These are phyloP conservation scores for Zygoascus ofunaensis DNA, from an alignment of 805 yeast genomes.

Conservation along the genomic window DNA sequence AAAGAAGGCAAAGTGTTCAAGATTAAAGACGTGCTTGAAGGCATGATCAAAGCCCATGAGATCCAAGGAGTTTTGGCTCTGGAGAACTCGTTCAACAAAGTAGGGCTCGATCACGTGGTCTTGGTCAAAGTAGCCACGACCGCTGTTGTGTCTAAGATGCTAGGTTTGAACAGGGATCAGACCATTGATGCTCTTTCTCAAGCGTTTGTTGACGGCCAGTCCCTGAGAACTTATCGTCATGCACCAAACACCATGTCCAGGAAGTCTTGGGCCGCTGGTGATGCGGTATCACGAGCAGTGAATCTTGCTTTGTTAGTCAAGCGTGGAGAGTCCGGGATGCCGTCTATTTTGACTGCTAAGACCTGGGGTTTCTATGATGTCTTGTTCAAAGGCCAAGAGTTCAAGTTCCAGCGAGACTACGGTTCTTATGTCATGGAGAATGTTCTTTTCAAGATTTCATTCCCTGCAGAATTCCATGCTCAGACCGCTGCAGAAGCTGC, in stretches of 20 bases:
- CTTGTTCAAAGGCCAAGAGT: conserved; percentile 43
- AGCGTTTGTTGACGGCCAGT: conserved; percentile 53
- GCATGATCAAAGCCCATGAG: conserved; percentile 57
- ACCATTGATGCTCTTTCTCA: conserved; percentile 49
- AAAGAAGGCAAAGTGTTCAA: conserved; percentile 36
- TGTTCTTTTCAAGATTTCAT: conserved; percentile 50
- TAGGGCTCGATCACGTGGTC: conserved; percentile 52
- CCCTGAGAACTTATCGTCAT: conserved; percentile 52
- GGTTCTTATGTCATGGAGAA: conserved; percentile 58
- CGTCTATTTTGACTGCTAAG: conserved; percentile 46
- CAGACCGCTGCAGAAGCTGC: conserved; percentile 59
- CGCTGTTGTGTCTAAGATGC: conserved; percentile 47
- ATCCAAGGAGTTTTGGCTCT: conserved; percentile 52
- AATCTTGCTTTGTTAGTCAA: conserved; percentile 45
- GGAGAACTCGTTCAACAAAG: conserved; percentile 51
- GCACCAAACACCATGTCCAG: conserved; percentile 57
- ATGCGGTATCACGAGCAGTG: conserved; percentile 51
- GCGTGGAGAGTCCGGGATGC: conserved; percentile 47
- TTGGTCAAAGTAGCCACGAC: conserved; percentile 53
- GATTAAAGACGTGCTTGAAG: conserved; percentile 42
- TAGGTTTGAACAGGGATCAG: conserved; percentile 43
- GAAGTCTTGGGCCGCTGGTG: conserved; percentile 64
- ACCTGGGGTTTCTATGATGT: conserved; percentile 61
- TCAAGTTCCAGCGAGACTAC: conserved; percentile 45
- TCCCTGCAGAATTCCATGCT: conserved; percentile 59